Percentiles rank a stretch among this genome's conserved stretches.
Conservation (phyloP, 805 yeast species). For the Candida ficus region DNA sequence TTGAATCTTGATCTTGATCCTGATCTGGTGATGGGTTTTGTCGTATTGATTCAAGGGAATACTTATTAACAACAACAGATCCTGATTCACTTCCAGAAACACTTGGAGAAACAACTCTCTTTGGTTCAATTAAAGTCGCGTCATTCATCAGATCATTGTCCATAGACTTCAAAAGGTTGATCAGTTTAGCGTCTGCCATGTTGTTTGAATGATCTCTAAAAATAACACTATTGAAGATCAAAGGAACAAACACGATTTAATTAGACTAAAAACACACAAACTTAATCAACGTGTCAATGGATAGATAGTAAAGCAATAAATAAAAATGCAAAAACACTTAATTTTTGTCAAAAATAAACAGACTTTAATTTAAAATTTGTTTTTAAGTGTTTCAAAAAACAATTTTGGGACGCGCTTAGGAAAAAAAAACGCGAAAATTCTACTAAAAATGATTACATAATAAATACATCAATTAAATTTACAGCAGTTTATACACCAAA, state of each 20-base stretch:
- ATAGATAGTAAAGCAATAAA: too few relatives aligned
- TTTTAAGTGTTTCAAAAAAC: neutral
- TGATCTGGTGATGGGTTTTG: neutral
- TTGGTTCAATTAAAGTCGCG: conserved; percentile 17
- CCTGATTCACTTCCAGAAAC: conserved; percentile 18
- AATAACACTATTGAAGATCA: too few relatives aligned
- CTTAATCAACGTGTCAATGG: too few relatives aligned
- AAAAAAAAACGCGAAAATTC: conserved; percentile 1
- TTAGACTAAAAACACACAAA: too few relatives aligned
- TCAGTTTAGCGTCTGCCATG: conserved; percentile 19
- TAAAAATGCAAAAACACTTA: neutral
- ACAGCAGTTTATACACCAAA: conserved; percentile 12
- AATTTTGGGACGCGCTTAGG: conserved; percentile 1
- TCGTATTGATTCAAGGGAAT: neutral
- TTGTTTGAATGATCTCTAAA: neutral
- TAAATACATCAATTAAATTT: neutral
- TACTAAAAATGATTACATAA: neutral
- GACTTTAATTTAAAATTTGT: too few relatives aligned
- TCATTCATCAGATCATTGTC: conserved; percentile 18
- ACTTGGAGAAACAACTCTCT: conserved; percentile 18
- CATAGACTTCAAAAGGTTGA: conserved; percentile 15
- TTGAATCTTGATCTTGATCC: conserved; percentile 4
- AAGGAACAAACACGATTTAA: too few relatives aligned
- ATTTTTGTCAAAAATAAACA: too few relatives aligned
- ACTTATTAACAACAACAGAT: conserved; percentile 16